Conservation (phyloP, 176 grass and related monocot species). For the Alopecurus myosuroides region DNA sequence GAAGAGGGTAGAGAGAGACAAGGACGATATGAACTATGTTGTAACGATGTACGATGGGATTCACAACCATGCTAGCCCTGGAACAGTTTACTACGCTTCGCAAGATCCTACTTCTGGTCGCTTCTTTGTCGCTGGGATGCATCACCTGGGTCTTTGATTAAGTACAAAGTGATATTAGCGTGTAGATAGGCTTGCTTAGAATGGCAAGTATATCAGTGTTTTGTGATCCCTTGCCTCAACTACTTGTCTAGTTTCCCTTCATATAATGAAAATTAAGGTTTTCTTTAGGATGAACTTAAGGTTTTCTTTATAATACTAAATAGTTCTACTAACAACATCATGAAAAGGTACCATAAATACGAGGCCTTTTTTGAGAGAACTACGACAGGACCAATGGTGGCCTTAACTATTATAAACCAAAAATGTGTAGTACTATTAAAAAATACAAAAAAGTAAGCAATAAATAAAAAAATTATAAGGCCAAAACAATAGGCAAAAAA, state of each 20-base stretch:
- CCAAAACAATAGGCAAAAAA: too few relatives aligned
- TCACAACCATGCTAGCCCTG: conserved; percentile 72
- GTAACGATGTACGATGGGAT: conserved; percentile 84
- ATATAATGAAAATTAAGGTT: neutral
- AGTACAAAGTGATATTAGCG: neutral
- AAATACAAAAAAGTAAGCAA: too few relatives aligned
- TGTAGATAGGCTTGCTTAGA: neutral
- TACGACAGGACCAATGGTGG: too few relatives aligned
- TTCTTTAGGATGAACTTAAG: too few relatives aligned
- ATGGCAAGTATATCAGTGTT: neutral
- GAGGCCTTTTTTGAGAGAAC: too few relatives aligned
- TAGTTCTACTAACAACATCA: too few relatives aligned
- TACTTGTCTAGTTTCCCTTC: neutral
- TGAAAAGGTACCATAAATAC: too few relatives aligned
- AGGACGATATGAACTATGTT: conserved; percentile 65
- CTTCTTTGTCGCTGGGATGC: conserved; percentile 67
- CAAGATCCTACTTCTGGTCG: conserved; percentile 64
- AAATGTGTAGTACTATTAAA: too few relatives aligned
- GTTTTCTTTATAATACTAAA: too few relatives aligned
- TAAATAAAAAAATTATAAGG: too few relatives aligned
- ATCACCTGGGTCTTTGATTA: conserved; percentile 18
- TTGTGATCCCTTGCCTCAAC: neutral
- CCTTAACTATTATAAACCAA: too few relatives aligned
- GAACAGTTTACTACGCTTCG: conserved; percentile 58
- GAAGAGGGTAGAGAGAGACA: conserved; percentile 90